A percentile compares a stretch with the other conserved stretches of the same genome.
phyloP scores from a whole-genome alignment of 306 rosid genomes.

The Malus fusca region DNA sequence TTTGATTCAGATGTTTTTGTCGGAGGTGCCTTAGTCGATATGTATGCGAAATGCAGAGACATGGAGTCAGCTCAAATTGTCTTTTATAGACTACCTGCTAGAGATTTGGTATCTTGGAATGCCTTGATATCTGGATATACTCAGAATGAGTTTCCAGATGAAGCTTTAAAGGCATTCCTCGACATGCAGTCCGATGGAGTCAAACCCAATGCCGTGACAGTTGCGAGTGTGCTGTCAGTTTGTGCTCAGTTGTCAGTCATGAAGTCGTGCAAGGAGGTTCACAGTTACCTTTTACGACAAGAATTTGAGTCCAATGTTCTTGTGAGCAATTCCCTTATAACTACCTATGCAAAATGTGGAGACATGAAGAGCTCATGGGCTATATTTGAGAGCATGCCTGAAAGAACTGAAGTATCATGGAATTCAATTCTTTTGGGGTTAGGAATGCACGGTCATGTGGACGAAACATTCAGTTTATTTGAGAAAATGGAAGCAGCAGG shows the following conservation, averaged over 20 bases:
- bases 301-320: conserved; percentile 23
- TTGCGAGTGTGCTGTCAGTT: conserved; percentile 22
- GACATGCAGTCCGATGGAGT: conserved; percentile 22
- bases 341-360: conserved; percentile 38
- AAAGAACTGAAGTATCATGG: conserved; percentile 27
- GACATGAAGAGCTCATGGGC: conserved; percentile 24
- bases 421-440: conserved; percentile 30
- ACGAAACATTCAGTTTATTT: conserved; percentile 20
- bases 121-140: conserved; percentile 31
- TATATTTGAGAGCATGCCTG: conserved; percentile 23
- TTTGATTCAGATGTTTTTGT: conserved; percentile 17
- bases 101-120: conserved; percentile 33
- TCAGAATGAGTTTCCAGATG: conserved; percentile 17
- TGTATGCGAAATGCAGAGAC: conserved; percentile 33
- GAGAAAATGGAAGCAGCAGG: conserved; percentile 22
- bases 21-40: conserved; percentile 31
- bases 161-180: conserved; percentile 25
- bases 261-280: conserved; percentile 28
- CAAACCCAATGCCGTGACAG: conserved; percentile 22
- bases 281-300: conserved; percentile 25
- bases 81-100: conserved; percentile 9
- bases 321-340: conserved; percentile 26
- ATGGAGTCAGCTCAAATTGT: conserved; percentile 20
- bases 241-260: conserved; percentile 28
- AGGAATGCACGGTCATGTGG: conserved; percentile 27